Evolutionary conservation across 2,329 filamentous ascomycete species (phyloP), one percentile per base, ranked within the genome.

Genomic region (Alternaria ethzedia): DNA sequence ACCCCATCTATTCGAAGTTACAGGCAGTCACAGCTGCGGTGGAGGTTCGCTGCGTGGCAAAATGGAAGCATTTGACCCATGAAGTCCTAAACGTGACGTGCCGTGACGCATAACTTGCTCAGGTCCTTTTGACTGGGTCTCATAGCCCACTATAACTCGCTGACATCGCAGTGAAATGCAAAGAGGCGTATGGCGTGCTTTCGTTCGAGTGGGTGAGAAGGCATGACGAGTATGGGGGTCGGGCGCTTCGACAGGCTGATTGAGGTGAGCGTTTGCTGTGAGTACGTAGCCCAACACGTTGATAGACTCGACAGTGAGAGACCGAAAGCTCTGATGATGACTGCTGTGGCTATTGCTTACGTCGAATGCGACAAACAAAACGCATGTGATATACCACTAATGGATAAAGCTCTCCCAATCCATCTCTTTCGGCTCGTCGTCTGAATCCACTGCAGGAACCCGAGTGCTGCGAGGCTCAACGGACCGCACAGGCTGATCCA

Each of bases 341-440:
- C 9, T 41, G 36, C 0, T 17, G 3, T 41, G 5, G 36, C n/a
- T 41, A 11, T 17, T 1, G 15, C 36, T 17, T 41, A 41, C 15
- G 36, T 11, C 0, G 9, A 11, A 41, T 41, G 36, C n/a, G 36
- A 41, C 9, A 2, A n/a, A 3, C 26, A 9, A 36, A 36, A 9
- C 32, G 36, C 36, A 41, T 41, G n/a, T 12, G 17, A 20, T 20
- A 17, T 20, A 3, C 28, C 26, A 63, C 15, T 61, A 23, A 1
- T 41, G 36, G 2, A 65, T 62, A 44, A 54, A 67, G 5, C 55
- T 26, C 8, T 54, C 49, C 64, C 64, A 67, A 44, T 65, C 62
- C 64, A 67, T 67, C 15, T 62, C 62, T 17, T 47, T 54, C 59
- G 57, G 41, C 13, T 59, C 59, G 11, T 62, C 56, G 6, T 65